Conservation (phyloP, 352 stramenopile species). For the Elongisporangium prolatum region DNA sequence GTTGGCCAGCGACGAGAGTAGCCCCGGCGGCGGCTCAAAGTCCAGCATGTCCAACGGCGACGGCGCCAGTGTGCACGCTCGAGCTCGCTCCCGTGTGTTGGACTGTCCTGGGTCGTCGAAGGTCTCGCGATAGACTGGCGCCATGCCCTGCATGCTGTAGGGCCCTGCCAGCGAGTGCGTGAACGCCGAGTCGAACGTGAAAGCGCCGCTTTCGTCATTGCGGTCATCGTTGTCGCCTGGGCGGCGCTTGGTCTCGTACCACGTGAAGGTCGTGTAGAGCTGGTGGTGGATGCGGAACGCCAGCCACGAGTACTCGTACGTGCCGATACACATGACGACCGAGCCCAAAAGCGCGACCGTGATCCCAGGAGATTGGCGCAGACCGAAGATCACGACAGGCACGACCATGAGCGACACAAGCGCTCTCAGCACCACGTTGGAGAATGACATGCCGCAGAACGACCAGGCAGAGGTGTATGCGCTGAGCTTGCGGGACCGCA, state of each 20-base stretch:
- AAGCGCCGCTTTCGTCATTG: slow-evolving; percentile 10
- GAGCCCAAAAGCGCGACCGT: slow-evolving; percentile 18
- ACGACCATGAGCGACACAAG: slow-evolving; percentile 22
- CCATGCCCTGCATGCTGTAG: too few relatives aligned
- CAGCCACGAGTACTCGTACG: slow-evolving; percentile 54
- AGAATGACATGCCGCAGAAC: slow-evolving; percentile 29
- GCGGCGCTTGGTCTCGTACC: slow-evolving; percentile 33
- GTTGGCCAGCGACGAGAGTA: slow-evolving; percentile 19
- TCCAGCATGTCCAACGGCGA: slow-evolving; percentile 21
- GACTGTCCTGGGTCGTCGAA: slow-evolving; percentile 17
- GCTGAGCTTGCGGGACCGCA: slow-evolving; percentile 31
- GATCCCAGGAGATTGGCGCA: slow-evolving; percentile 32
- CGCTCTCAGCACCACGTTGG: slow-evolving; percentile 28
- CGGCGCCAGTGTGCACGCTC: slow-evolving; percentile 7
- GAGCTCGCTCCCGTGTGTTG: too few relatives aligned
- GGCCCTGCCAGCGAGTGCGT: slow-evolving; percentile 22
- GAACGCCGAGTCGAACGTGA: slow-evolving; percentile 25
- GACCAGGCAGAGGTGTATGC: slow-evolving; percentile 31
- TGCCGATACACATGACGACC: slow-evolving; percentile 29
- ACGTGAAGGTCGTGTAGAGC: slow-evolving; percentile 34
- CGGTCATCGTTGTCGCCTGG: slow-evolving; percentile 9
- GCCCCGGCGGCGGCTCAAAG: slow-evolving; percentile 15
- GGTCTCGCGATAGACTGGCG: slow-evolving; percentile 19
- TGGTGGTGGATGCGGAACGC: slow-evolving; percentile 43
- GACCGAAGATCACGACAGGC: slow-evolving; percentile 21